Evolutionary conservation across 1,284 basidiomycete genomes (phyloP), one percentile per base, ranked within the genome.

Genomic region (Trametes versicolor): DNA sequence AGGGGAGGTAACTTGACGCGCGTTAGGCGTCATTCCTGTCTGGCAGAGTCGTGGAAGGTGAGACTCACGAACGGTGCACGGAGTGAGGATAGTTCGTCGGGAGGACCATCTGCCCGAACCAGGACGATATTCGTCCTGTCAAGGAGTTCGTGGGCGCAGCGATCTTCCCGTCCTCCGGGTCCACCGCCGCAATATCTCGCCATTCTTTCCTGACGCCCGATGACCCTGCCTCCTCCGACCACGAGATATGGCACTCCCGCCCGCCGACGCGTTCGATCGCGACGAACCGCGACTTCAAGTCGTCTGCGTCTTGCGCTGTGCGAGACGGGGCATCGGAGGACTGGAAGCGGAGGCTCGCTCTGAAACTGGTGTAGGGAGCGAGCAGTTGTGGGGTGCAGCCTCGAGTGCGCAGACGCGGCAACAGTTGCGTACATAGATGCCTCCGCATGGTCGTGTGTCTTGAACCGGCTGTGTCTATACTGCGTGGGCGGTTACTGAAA

Each of bases 11-110:
- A 29, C 75, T 76, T 58, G 36, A 5, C 43, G 52, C 47, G 4
- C 5, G 27, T 50, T 10, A 57, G 47, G 12, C 5, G 5, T 15
- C 13, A 6, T 9, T 27, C 32, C 4, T 21, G 17, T 13, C 15
- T 43, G 5, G 25, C 9, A 17, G 23, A 1, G 13, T 17, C 15
- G 19, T 23, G 19, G 48, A 21, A 17, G 37, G 56, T 7, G 34
- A 34, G 52, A 74, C 75, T 71, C 69, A 77, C 75, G 75, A 75
- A n/a, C 63, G 66, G 50, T 77, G 75, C 15, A 77, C 75, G 12
- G 74, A 76, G 45, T 77, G 74, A 1, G 75, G 75, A 60, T 74
- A 77, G 63, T 76, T 77, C 23, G 74, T 77, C 12, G 75, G 75
- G 17, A 77, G 64, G 70, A 77, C 75, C 74, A 76, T 77, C 57